Base-by-base conservation (phyloP, 805 yeast species). In the Candida corydali region DNA sequence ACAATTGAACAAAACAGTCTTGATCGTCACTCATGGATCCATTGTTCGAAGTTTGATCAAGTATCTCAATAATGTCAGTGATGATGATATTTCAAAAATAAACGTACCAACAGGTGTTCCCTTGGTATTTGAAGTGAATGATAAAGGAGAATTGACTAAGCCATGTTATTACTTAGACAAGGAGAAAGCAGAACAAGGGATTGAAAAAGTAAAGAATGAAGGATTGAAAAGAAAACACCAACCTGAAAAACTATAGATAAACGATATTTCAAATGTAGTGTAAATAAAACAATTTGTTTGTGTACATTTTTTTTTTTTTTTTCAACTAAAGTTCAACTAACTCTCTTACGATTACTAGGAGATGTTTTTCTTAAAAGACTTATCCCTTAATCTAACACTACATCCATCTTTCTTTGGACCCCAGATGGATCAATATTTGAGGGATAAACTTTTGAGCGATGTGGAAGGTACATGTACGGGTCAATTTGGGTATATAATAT, bases 391-490 rank as follows among this genome's bases (percentile, higher is more conserved):
- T 58, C 73, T 93, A 50, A 89, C 97, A 31, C 80, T 93, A 39
- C 98, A 91, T 62, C 99, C 99, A 36, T 88, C 98, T 23, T 93
- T 81, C 62, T 91, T 89, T 56, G 98, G 98, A 1, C 96, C 98
- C 3, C 94, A 89, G 50, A 93, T 93, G 98, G 88, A 85, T 63
- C 94, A 87, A 57, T 91, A 80, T 55, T 70, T 93, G 49, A 80
- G 94, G 56, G 86, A 88, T 55, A 89, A 91, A 61, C 73, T 93
- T 44, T 73, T 93, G 41, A 88, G 86, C 46, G 98, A 93, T 57
- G 98, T 93, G 29, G 98, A 93, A 65, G 98, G 98, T 17, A 88
- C 98, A 1, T 93, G 98, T 65, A 89, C 98, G 0, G 98, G 98
- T 51, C 96, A 93, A 61, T 93, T 93, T 68, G 98, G 98, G 10